These are phyloP conservation scores for Alternaria consortialis DNA, from an alignment of 2,329 filamentous ascomycete species.

Conservation along the genomic window DNA sequence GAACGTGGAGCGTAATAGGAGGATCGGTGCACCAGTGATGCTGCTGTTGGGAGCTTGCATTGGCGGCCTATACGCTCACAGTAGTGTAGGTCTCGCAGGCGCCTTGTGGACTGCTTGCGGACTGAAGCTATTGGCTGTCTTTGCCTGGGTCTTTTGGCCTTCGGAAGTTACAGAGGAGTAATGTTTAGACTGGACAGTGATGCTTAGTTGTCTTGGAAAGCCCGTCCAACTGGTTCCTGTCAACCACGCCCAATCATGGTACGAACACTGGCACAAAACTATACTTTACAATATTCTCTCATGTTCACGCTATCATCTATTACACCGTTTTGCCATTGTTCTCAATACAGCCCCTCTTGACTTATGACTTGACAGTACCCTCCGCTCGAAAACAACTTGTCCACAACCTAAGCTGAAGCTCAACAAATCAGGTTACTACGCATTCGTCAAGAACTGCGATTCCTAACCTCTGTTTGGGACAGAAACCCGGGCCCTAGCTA, in stretches of 20 bases:
- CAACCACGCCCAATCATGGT: background rate
- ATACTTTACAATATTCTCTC: background rate
- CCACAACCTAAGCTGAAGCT: background rate
- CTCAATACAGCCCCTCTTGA: background rate
- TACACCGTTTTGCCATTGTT: background rate
- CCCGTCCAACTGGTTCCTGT: background rate
- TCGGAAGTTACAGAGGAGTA: slow-evolving; percentile 35
- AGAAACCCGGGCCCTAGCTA: background rate
- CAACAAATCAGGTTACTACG: background rate
- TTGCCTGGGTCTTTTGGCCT: slow-evolving; percentile 55
- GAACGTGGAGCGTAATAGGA: slow-evolving; percentile 64
- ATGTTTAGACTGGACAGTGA: background rate
- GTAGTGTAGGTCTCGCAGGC: slow-evolving; percentile 60
- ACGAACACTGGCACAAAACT: background rate
- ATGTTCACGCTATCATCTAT: background rate
- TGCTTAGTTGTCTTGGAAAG: background rate
- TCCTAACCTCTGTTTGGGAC: background rate
- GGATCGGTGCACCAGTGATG: slow-evolving; percentile 60
- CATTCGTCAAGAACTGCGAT: background rate
- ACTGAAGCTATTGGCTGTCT: slow-evolving; percentile 51
- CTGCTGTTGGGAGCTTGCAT: slow-evolving; percentile 64
- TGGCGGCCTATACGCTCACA: slow-evolving; percentile 65
- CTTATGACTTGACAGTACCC: background rate
- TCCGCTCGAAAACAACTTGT: background rate
- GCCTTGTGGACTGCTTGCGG: slow-evolving; percentile 59